Conservation (phyloP, 2,329 filamentous ascomycete species). For the Calonectria ilicicola region DNA sequence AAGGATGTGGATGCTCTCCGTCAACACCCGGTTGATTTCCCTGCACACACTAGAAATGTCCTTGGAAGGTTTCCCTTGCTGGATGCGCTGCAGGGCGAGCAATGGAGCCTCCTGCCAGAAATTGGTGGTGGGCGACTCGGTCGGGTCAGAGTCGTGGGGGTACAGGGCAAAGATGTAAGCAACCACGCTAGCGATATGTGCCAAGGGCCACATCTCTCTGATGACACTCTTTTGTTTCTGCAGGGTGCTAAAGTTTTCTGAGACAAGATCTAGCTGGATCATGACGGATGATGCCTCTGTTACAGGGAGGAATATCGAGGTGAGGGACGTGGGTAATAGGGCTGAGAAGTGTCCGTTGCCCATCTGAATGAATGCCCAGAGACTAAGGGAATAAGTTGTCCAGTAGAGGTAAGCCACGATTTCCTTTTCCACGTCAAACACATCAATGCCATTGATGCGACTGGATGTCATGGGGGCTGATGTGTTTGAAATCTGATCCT, state of each 20-base stretch:
- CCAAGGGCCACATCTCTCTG: constrained; percentile 50
- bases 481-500: constrained; percentile 45
- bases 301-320: constrained; percentile 44
- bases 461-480: constrained; percentile 45
- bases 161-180: constrained; percentile 45
- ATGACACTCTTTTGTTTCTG: constrained; percentile 50
- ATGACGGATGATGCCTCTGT: constrained; percentile 45
- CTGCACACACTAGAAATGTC: constrained; percentile 39
- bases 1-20: constrained; percentile 41
- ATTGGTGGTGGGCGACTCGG: constrained; percentile 27
- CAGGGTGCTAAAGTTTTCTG: constrained; percentile 51
- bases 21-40: constrained; percentile 44
- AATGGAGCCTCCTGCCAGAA: constrained; percentile 39
- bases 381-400: constrained; percentile 52
- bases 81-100: constrained; percentile 35
- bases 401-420: constrained; percentile 54
- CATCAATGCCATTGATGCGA: constrained; percentile 55
- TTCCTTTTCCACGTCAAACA: constrained; percentile 54
- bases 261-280: constrained; percentile 50
- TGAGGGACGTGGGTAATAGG: constrained; percentile 37
- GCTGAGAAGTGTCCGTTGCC: constrained; percentile 42
- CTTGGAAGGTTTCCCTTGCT: constrained; percentile 33
- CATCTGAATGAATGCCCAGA: constrained; percentile 54
- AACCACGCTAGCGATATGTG: constrained; percentile 47
- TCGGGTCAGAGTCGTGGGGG: constrained; percentile 30